Evolutionary conservation across 192 early-diverging fungal genomes (phyloP).

Genomic region (Entomortierella chlamydospora): DNA sequence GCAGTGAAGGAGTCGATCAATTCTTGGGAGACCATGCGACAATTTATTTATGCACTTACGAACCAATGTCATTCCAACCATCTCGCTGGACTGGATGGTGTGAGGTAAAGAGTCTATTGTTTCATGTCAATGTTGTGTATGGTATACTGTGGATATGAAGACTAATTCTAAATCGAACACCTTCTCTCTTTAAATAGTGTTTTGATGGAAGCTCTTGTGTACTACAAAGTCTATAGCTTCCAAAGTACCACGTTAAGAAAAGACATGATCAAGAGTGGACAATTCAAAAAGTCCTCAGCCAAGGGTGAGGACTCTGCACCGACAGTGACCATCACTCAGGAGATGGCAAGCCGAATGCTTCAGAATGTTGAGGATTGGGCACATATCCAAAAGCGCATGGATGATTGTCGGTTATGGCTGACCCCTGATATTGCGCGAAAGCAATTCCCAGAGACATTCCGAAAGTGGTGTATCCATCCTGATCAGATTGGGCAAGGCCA

Average conservation of each 20-base stretch:
- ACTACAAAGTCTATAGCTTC: constrained; percentile 41
- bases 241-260: constrained; percentile 24
- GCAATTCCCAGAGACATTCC: constrained; percentile 42
- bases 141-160: too few species aligned
- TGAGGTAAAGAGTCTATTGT: constrained; percentile 23
- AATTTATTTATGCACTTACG: constrained; percentile 46
- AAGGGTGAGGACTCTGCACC: constrained; percentile 14
- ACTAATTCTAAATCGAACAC: background rate
- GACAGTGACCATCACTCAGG: constrained; percentile 24
- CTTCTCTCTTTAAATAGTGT: constrained; percentile 15
- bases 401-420: constrained; percentile 40
- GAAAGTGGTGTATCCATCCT: constrained; percentile 44
- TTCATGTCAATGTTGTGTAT: background rate
- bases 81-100: constrained; percentile 35
- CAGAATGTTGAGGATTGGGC: constrained; percentile 48
- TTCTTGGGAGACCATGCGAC: constrained; percentile 53
- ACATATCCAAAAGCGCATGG: constrained; percentile 45
- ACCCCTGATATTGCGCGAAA: constrained; percentile 31
- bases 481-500: constrained; percentile 26
- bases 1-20: constrained; percentile 41
- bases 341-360: constrained; percentile 36
- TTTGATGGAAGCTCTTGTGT: constrained; percentile 42
- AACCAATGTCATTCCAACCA: constrained; percentile 46
- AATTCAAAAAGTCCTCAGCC: constrained; percentile 19
- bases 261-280: constrained; percentile 43